Base-by-base conservation (phyloP, 108 stramenopile species). In the Mayamaea pseudoterrestris region DNA sequence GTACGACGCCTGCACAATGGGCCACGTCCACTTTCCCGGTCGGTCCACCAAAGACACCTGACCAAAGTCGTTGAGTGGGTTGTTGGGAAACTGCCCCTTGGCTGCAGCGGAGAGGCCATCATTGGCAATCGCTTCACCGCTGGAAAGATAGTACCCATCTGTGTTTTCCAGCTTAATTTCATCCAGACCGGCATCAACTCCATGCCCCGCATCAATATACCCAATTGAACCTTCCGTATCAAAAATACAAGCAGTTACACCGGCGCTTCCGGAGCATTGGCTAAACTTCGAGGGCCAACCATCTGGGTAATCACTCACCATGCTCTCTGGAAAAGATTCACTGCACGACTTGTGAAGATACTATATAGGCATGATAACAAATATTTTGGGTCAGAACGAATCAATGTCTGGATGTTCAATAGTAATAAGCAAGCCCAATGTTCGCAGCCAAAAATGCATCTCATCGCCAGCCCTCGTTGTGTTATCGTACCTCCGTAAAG, bases 161-260 rank as follows among this genome's bases (percentile, higher is more conserved):
- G 49, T 58, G 57, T 93, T 93, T 47, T 44, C 23, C 28, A 93
- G 32, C 8, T 71, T 55, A 27, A 93, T 79, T 63, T 89, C 86
- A 0, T 36, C 35, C 34, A 89, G 43, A n/a, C 52, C 56, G 24
- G 77, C 82, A 16, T 63, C 60, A 32, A 63, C 58, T 49, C 86
- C 91, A 44, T 93, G 91, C 9, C 83, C 83, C 28, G 68, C 50
- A 32, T 87, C 85, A 47, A 93, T 70, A 69, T 87, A 93, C 2
- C 85, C 90, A 37, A 93, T 87, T 13, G 85, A 60, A 24, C 78
- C 78, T 13, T 30, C 48, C 32, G 60, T 78, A 1, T 65, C 66
- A 1, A 44, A 25, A 30, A 93, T 66, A 48, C 79, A 80, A 2
- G 55, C 48, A 8, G 74, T 70, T 75, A 93, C 78, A 13, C 69